Evolutionary conservation across 2,329 filamentous ascomycete genomes (phyloP).

Genomic region (Dothidotthia symphoricarpi): DNA sequence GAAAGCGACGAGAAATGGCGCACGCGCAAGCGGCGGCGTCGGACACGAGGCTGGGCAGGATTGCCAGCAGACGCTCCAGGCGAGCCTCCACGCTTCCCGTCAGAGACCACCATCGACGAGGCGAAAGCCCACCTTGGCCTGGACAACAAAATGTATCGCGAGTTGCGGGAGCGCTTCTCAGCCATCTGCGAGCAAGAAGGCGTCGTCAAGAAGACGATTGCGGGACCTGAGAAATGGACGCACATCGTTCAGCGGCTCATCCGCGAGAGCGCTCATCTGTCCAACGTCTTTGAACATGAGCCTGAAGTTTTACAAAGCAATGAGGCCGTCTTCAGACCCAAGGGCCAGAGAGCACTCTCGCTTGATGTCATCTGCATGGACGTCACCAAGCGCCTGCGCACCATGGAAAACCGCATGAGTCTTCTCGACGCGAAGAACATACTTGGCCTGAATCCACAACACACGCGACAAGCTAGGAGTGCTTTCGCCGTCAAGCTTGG

Average conservation of each 20-base stretch:
- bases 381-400: conserved; percentile 76
- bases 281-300: conserved; percentile 57
- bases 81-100: conserved; percentile 71
- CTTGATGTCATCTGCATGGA: conserved; percentile 78
- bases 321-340: conserved; percentile 28
- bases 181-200: conserved; percentile 65
- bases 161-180: conserved; percentile 66
- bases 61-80: conserved; percentile 66
- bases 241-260: conserved; percentile 66
- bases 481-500: conserved; percentile 66
- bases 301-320: conserved; percentile 53
- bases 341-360: conserved; percentile 63
- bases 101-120: conserved; percentile 78
- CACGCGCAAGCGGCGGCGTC: conserved; percentile 64
- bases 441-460: conserved; percentile 66
- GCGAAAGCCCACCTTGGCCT: conserved; percentile 68
- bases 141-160: conserved; percentile 61
- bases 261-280: conserved; percentile 62
- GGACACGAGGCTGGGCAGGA: conserved; percentile 66
- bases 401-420: conserved; percentile 63
- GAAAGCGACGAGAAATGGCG: conserved; percentile 64
- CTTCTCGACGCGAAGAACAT: conserved; percentile 72
- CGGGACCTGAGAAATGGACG: conserved; percentile 72
- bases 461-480: conserved; percentile 64
- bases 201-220: conserved; percentile 73